Evolutionary conservation across 2,329 filamentous ascomycete genomes (phyloP).

Genomic region (Fusarium acutatum): DNA sequence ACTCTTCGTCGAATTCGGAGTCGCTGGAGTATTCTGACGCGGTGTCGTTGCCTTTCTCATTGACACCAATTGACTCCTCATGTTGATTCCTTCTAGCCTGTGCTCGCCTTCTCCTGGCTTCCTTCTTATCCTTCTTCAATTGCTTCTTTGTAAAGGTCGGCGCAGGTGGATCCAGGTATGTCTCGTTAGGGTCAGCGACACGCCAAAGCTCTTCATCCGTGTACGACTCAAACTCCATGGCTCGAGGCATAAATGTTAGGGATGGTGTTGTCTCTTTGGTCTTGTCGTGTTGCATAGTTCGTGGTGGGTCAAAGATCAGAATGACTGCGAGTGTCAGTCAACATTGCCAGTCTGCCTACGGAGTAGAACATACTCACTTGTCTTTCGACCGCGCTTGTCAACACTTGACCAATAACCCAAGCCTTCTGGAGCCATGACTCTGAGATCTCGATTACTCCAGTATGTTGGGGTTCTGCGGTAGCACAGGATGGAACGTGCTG

Average conservation of each 20-base stretch:
- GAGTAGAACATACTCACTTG: conserved; percentile 23
- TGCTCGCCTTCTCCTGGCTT: background rate
- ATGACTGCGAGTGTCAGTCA: conserved; percentile 30
- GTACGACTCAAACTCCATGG: conserved; percentile 42
- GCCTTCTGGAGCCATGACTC: conserved; percentile 42
- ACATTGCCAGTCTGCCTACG: background rate
- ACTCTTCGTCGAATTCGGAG: conserved; percentile 11
- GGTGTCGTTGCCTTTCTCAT: conserved; percentile 14
- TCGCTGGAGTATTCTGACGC: conserved; percentile 5
- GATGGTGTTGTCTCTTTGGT: conserved; percentile 27
- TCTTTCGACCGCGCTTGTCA: conserved; percentile 27
- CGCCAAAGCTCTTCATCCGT: conserved; percentile 41
- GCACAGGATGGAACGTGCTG: conserved; percentile 37
- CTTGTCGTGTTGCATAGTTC: conserved; percentile 35
- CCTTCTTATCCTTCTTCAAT: conserved; percentile 15
- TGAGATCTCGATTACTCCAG: conserved; percentile 41
- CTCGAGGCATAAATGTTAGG: conserved; percentile 43
- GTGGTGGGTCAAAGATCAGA: conserved; percentile 35
- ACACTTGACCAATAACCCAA: conserved; percentile 36
- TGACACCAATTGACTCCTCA: background rate
- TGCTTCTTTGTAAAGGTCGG: conserved; percentile 10
- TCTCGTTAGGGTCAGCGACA: conserved; percentile 37
- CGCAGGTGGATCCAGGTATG: conserved; percentile 39
- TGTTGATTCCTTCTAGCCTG: conserved; percentile 3
- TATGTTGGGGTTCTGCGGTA: conserved; percentile 33